phyloP scores from a whole-genome alignment of 2,329 filamentous ascomycete genomes.

The Phaeosphaeria sp. region DNA sequence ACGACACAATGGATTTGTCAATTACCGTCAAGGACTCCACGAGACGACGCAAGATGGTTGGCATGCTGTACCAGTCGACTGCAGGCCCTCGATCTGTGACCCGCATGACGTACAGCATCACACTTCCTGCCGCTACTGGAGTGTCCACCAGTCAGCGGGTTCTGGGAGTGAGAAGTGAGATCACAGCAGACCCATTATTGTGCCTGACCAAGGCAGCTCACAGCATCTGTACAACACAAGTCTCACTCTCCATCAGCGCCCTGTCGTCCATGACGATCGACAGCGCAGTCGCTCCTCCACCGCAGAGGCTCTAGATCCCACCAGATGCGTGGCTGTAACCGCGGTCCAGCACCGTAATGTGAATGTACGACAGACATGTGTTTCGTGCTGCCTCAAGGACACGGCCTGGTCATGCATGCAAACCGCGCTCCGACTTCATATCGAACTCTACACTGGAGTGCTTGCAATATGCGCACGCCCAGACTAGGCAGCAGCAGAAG shows the following conservation, averaged over 20 bases:
- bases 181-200: constrained; percentile 17
- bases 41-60: constrained; percentile 3
- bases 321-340: constrained; percentile 6
- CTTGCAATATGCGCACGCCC: constrained; percentile 9
- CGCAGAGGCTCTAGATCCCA: background rate
- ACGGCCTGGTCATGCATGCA: constrained; percentile 4
- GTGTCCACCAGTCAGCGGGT: constrained; percentile 23
- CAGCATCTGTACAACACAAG: constrained; percentile 19
- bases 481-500: constrained; percentile 5
- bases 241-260: constrained; percentile 18
- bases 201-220: constrained; percentile 18
- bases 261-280: constrained; percentile 15
- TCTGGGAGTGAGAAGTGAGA: constrained; percentile 10
- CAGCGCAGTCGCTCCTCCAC: constrained; percentile 5
- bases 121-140: constrained; percentile 13
- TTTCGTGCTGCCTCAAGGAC: constrained; percentile 1
- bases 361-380: constrained; percentile 3
- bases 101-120: constrained; percentile 31
- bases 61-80: constrained; percentile 8
- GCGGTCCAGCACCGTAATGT: constrained; percentile 2
- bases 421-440: constrained; percentile 3
- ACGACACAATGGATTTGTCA: constrained; percentile 12
- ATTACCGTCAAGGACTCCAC: constrained; percentile 5
- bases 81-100: constrained; percentile 7
- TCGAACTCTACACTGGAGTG: constrained; percentile 7